Evolutionary conservation across 352 stramenopile species (phyloP).

Genomic region (Globisporangium paroecandrum): DNA sequence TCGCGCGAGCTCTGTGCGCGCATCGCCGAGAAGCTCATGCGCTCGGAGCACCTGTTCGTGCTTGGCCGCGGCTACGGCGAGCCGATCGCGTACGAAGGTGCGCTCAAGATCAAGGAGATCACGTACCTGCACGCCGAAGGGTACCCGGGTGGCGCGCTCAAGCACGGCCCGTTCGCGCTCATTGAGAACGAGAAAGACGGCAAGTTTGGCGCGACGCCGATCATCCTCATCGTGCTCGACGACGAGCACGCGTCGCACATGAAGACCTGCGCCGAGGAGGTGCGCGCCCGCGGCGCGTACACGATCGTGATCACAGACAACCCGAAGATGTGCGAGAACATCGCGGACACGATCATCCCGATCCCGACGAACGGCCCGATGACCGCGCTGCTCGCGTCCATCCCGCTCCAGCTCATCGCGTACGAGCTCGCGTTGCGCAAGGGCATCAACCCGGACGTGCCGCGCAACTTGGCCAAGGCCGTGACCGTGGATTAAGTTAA

Average conservation of each 20-base stretch:
- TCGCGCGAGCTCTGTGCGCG: constrained; percentile 89
- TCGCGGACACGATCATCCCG: constrained; percentile 92
- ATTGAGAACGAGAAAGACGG: constrained; percentile 94
- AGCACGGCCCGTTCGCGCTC: constrained; percentile 98
- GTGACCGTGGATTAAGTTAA: constrained; percentile 96
- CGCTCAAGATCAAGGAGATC: constrained; percentile 99
- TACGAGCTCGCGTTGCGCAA: constrained; percentile 97
- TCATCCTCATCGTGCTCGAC: constrained; percentile 97
- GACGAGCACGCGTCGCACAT: constrained; percentile 96
- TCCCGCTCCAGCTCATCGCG: constrained; percentile 97
- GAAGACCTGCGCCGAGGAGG: constrained; percentile 94
- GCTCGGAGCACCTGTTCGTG: constrained; percentile 95
- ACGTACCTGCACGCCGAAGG: constrained; percentile 98
- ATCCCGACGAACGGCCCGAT: constrained; percentile 97
- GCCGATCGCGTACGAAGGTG: constrained; percentile 95
- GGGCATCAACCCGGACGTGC: constrained; percentile 97
- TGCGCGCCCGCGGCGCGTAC: constrained; percentile 94
- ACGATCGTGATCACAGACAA: constrained; percentile 99
- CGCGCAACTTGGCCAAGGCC: constrained; percentile 97
- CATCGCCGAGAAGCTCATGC: constrained; percentile 85
- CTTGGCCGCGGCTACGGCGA: constrained; percentile 93
- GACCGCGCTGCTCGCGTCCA: constrained; percentile 93
- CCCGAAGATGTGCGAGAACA: constrained; percentile 87
- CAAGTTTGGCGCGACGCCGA: constrained; percentile 94
- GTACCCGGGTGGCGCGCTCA: constrained; percentile 96